Evolutionary conservation across 1,284 basidiomycete genomes (phyloP).

Genomic region (Cerioporus squamosus): DNA sequence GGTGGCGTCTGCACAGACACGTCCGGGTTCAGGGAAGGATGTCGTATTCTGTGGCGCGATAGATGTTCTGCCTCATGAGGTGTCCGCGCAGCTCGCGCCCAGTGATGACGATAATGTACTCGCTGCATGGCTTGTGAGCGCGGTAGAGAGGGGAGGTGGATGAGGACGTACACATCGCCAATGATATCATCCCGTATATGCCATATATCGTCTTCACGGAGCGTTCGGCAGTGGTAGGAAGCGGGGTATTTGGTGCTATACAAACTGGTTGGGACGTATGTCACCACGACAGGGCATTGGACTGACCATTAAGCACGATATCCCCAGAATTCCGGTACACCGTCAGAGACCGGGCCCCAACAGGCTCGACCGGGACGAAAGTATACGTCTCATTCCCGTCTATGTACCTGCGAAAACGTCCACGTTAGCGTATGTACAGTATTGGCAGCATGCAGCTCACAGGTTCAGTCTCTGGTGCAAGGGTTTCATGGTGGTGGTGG

Average conservation of each 20-base stretch:
- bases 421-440: constrained; percentile 20
- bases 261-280: background rate
- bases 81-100: constrained; percentile 81
- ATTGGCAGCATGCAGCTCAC: constrained; percentile 41
- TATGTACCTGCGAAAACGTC: constrained; percentile 52
- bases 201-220: constrained; percentile 76
- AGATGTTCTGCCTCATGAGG: constrained; percentile 86
- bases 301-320: constrained; percentile 70
- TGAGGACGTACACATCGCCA: constrained; percentile 76
- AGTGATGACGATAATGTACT: constrained; percentile 92
- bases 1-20: constrained; percentile 68
- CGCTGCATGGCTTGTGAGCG: constrained; percentile 50
- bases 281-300: background rate
- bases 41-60: constrained; percentile 90
- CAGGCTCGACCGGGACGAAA: constrained; percentile 69
- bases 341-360: constrained; percentile 66
- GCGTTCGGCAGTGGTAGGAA: constrained; percentile 58
- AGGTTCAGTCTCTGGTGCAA: constrained; percentile 73
- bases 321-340: constrained; percentile 75
- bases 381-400: constrained; percentile 77
- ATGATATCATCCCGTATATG: constrained; percentile 84
- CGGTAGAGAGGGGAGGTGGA: background rate
- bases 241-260: constrained; percentile 57
- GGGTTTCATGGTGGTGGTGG: constrained; percentile 56
- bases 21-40: constrained; percentile 80